A percentile compares a stretch with the other conserved stretches of the same genome.
These are phyloP conservation scores for Aspergillus transmontanensis DNA, from an alignment of 2,329 filamentous ascomycete species.

Conservation along the genomic window DNA sequence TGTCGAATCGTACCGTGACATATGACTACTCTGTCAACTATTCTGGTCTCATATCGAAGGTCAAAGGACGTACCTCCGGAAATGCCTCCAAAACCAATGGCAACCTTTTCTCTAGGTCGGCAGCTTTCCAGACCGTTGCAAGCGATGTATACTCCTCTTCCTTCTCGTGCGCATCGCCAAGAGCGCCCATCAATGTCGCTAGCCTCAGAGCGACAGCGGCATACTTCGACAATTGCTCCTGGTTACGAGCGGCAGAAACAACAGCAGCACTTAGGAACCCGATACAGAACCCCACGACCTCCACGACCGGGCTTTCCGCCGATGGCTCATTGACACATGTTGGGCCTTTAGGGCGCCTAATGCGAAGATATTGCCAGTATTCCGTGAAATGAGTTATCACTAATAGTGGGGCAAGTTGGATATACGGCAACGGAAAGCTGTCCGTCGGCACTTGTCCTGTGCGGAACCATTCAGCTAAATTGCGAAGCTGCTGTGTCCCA, in stretches of 20 bases:
- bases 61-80: slow-evolving; percentile 13
- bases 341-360: neutral
- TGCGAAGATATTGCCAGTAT: slow-evolving; percentile 14
- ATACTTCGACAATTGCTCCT: slow-evolving; percentile 7
- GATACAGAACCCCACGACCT: slow-evolving; percentile 23
- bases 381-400: slow-evolving; percentile 22
- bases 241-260: slow-evolving; percentile 6
- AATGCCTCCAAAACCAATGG: slow-evolving; percentile 3
- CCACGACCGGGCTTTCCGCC: slow-evolving; percentile 2
- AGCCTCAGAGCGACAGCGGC: slow-evolving; percentile 18
- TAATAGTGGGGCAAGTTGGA: slow-evolving; percentile 22
- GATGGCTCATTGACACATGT: neutral
- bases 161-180: slow-evolving; percentile 20
- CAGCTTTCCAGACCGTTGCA: slow-evolving; percentile 14
- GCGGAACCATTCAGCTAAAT: slow-evolving; percentile 16
- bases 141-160: slow-evolving; percentile 20
- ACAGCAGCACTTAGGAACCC: slow-evolving; percentile 21
- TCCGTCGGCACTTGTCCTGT: slow-evolving; percentile 8
- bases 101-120: slow-evolving; percentile 1
- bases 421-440: slow-evolving; percentile 20
- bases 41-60: too few relatives aligned
- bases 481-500: slow-evolving; percentile 9
- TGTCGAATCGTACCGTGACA: slow-evolving; percentile 20
- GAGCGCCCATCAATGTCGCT: slow-evolving; percentile 16
- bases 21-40: slow-evolving; percentile 16